Evolutionary conservation across 495 filamentous ascomycete genomes (phyloP).

Genomic region (Trichocladium uniseriatum): DNA sequence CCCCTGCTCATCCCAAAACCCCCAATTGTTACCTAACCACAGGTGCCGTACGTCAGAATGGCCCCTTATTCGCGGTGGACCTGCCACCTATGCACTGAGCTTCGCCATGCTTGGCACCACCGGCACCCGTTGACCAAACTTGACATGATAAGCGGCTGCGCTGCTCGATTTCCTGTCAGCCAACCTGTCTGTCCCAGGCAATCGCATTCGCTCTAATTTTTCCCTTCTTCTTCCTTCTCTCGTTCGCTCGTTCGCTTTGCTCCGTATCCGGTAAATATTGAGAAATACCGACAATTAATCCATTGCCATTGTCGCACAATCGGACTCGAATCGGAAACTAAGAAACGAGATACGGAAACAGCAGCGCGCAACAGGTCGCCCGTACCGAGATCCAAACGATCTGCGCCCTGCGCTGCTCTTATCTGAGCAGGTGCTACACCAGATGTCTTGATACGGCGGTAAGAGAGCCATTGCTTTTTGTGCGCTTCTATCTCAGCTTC

Average conservation of each 20-base stretch:
- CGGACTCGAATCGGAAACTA: background rate
- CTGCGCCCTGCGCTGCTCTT: background rate
- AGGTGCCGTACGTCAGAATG: background rate
- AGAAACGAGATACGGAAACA: background rate
- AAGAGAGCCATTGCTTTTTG: background rate
- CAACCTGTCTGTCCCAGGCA: background rate
- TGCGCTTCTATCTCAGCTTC: background rate
- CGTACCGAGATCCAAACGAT: background rate
- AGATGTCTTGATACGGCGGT: conserved; percentile 5
- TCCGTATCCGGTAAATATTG: background rate
- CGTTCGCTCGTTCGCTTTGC: background rate
- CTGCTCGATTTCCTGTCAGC: background rate
- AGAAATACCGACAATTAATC: background rate
- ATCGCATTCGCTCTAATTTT: background rate
- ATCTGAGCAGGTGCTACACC: background rate
- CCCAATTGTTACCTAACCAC: background rate
- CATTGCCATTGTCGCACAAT: background rate
- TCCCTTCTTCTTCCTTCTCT: background rate
- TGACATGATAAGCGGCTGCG: background rate
- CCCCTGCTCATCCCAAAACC: background rate
- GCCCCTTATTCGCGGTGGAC: background rate
- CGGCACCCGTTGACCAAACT: background rate
- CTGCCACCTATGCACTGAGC: background rate
- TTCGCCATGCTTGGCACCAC: background rate
- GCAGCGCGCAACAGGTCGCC: too few species aligned